Evolutionary conservation across 2,329 filamentous ascomycete genomes (phyloP).

Genomic region (Neofusicoccum umdonicola): DNA sequence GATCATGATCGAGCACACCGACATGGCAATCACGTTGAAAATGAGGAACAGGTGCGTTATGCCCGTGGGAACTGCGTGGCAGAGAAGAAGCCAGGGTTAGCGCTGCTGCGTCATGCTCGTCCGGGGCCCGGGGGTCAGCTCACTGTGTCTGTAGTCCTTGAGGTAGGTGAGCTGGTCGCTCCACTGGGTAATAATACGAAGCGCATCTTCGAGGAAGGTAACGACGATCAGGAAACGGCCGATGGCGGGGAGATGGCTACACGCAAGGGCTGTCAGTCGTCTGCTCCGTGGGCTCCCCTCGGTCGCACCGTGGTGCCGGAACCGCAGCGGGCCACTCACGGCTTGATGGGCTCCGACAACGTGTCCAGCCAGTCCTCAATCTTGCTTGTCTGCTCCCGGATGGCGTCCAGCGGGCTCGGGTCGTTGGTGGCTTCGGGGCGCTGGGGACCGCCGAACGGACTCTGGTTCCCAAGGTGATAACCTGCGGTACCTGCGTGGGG

Average conservation of each 20-base stretch:
- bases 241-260: slow-evolving; percentile 87
- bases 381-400: slow-evolving; percentile 95
- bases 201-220: slow-evolving; percentile 93
- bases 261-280: slow-evolving; percentile 24
- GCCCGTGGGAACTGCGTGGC: slow-evolving; percentile 70
- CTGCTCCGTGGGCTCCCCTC: not conserved
- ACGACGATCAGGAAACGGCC: slow-evolving; percentile 97
- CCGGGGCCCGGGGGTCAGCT: slow-evolving; percentile 35
- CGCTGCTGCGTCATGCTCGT: slow-evolving; percentile 12
- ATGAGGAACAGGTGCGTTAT: slow-evolving; percentile 92
- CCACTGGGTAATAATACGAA: slow-evolving; percentile 98
- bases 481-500: slow-evolving; percentile 57
- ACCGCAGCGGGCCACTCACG: slow-evolving; percentile 59
- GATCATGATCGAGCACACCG: slow-evolving; percentile 75
- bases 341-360: slow-evolving; percentile 86
- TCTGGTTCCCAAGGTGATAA: slow-evolving; percentile 77
- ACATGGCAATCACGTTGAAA: slow-evolving; percentile 86
- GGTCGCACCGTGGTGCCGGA: not conserved
- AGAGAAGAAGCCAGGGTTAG: slow-evolving; percentile 3
- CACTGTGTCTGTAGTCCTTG: slow-evolving; percentile 90
- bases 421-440: slow-evolving; percentile 62
- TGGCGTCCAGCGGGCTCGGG: slow-evolving; percentile 77
- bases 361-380: slow-evolving; percentile 92
- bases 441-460: slow-evolving; percentile 65
- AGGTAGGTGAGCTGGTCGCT: slow-evolving; percentile 90